Base-by-base conservation (phyloP, 306 rosid genomes). In the Medicago lupulina region DNA sequence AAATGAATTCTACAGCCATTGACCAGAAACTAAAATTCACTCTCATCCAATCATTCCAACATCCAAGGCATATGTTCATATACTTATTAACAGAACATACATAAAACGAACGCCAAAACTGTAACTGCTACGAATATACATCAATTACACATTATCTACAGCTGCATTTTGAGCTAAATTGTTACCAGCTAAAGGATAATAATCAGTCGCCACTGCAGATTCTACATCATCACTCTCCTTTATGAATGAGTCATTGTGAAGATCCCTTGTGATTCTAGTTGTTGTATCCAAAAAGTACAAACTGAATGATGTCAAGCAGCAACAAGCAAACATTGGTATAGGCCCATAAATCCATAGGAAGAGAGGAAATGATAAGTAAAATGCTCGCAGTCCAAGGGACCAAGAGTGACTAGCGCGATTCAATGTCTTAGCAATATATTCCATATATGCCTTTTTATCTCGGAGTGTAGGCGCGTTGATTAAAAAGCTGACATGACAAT, bases 281-380 rank as follows among this genome's bases (percentile, higher is more conserved):
- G 96, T 89, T n/a, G 96, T 91, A 75, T 93, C 96, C 87, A 89
- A 83, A 85, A 91, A 89, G 81, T 87, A 93, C 73, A 93, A 86
- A 70, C 78, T 19, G 28, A 81, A 76, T 9, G 83, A 73, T 77
- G 90, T 87, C 62, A 91, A 53, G 71, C 91, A 80, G 77, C 88
- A 88, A 66, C 94, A 87, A 43, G 60, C 82, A 79, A 93, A 82
- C 96, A 93, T 93, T 38, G 92, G 90, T 10, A 93, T 89, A 16
- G 98, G 92, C 0, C 97, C 97, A 75, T 88, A 91, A 44, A 91
- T 88, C 98, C 94, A 93, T 3, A 93, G 91, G 83, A 93, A 86
- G 87, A 89, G 88, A 58, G 96, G 85, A 76, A 93, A 89, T 19
- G 98, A 93, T 43, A 93, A 34, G 80, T 89, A 91, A 79, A 89